Base-by-base conservation (phyloP, 139 green algal species). In the Pseudopediastrum boryanum region DNA sequence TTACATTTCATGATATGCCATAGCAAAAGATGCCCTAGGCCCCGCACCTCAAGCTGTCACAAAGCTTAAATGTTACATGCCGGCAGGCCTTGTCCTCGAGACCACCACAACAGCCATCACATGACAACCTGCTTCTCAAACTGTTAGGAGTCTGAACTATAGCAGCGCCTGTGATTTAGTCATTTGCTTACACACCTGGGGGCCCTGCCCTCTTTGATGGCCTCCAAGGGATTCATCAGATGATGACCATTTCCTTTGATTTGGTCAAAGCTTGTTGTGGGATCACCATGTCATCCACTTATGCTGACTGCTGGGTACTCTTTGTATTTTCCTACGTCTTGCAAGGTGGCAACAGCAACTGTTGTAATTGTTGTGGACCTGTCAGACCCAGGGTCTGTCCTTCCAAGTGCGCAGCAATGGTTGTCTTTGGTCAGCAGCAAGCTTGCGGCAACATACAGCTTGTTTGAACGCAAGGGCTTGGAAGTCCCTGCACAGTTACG, bases 401-500 rank as follows among this genome's bases (percentile, higher is more conserved):
- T 64, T 25, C 54, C 54, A 25, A 27, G n/a, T 29, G 54, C 54
- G 10, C 8, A 6, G 54, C 10, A 29, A 27, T 64, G 54, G 54
- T 27, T 64, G 54, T 25, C n/a, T 25, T 25, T 27, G 10, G 54
- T 13, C 8, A 8, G 54, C 5, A 29, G 8, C 54, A 64, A 64
- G 54, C 54, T 64, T 25, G 54, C 54, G 7, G 8, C 7, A 13
- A 64, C 54, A 8, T 64, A 73, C 31, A 13, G 5, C n/a, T 25
- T 64, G 19, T 88, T 80, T 46, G 61, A 80, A 36, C 66, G 50
- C n/a, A 63, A 78, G 25, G 78, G 83, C 31, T 80, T 71, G 21
- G 82, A 81, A 42, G 43, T 85, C 21, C 83, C 83, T 19, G 79
- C 82, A 44, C 83, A 88, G 79, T 79, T 88, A 46, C 71, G 61